These are phyloP conservation scores for Kwoniella mangroviensis DNA, from an alignment of 768 basidiomycete genomes.

Conservation along the genomic window DNA sequence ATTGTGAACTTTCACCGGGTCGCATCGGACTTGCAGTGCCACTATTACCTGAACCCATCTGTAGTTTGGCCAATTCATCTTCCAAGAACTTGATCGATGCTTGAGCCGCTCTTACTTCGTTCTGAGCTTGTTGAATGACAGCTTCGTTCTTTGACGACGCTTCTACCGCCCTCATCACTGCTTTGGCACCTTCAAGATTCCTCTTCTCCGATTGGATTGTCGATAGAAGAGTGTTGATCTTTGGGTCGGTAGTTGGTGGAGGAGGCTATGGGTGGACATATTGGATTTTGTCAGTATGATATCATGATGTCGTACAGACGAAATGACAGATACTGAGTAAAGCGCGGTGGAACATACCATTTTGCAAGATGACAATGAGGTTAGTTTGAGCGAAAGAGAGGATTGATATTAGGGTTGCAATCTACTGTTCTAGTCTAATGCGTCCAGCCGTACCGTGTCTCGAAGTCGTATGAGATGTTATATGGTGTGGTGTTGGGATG, in stretches of 20 bases:
- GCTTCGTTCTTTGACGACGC: slow-evolving; percentile 56
- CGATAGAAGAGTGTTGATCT: slow-evolving; percentile 52
- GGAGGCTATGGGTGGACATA: slow-evolving; percentile 11
- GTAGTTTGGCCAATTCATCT: slow-evolving; percentile 55
- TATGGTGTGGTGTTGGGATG: neutral
- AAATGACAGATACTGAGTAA: neutral
- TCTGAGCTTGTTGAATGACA: slow-evolving; percentile 58
- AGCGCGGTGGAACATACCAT: neutral
- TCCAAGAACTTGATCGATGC: slow-evolving; percentile 56
- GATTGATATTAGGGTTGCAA: neutral
- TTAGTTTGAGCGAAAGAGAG: neutral
- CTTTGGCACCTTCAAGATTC: slow-evolving; percentile 56
- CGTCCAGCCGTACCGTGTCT: neutral
- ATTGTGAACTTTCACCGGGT: slow-evolving; percentile 15
- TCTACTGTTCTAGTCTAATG: neutral
- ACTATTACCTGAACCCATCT: slow-evolving; percentile 33
- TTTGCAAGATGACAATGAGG: neutral
- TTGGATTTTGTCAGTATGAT: neutral
- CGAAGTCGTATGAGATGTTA: too few relatives aligned
- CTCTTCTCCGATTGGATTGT: slow-evolving; percentile 54
- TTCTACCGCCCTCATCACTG: slow-evolving; percentile 55
- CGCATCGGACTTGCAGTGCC: slow-evolving; percentile 28
- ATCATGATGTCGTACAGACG: neutral
- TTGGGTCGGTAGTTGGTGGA: slow-evolving; percentile 49
- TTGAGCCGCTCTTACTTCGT: slow-evolving; percentile 56